Percentiles rank a stretch among this genome's conserved stretches.
phyloP scores from a whole-genome alignment of 1,284 basidiomycete species.

The Volvariella surrecta region DNA sequence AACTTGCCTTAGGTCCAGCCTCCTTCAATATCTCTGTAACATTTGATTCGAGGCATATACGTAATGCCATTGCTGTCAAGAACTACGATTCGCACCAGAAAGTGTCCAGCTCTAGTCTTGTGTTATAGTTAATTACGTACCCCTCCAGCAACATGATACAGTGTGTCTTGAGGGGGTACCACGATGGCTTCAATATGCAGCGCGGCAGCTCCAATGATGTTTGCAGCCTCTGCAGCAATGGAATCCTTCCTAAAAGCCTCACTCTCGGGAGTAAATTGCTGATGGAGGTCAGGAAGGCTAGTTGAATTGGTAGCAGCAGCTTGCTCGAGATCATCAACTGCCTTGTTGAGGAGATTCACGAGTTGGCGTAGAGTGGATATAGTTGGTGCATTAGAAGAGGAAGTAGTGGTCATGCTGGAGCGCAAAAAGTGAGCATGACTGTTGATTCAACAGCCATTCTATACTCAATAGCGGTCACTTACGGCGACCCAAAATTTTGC shows the following conservation, averaged over 20 bases:
- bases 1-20: constrained; percentile 22
- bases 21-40: constrained; percentile 30
- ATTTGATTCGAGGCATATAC: constrained; percentile 22
- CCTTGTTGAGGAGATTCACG: constrained; percentile 15
- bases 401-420: too few relatives aligned
- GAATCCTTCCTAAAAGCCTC: constrained; percentile 22
- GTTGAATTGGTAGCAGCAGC: constrained; percentile 12
- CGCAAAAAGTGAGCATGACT: too few relatives aligned
- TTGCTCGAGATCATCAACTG: constrained; percentile 16
- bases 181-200: constrained; percentile 27
- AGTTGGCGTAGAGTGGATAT: constrained; percentile 12
- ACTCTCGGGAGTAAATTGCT: constrained; percentile 19
- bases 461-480: too few relatives aligned
- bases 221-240: constrained; percentile 21
- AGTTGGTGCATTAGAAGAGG: too few relatives aligned
- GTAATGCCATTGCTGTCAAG: constrained; percentile 15
- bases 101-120: background rate
- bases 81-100: constrained; percentile 10
- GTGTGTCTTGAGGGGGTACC: constrained; percentile 19
- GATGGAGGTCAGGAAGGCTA: constrained; percentile 16
- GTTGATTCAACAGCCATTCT: too few relatives aligned
- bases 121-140: constrained; percentile 16
- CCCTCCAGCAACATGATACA: constrained; percentile 19
- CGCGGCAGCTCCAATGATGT: constrained; percentile 26
- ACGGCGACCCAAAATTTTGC: too few relatives aligned